Percentiles rank a stretch among this genome's conserved stretches.
phyloP scores from a whole-genome alignment of 179 eudicot genomes.

The Drosera spatulata region DNA sequence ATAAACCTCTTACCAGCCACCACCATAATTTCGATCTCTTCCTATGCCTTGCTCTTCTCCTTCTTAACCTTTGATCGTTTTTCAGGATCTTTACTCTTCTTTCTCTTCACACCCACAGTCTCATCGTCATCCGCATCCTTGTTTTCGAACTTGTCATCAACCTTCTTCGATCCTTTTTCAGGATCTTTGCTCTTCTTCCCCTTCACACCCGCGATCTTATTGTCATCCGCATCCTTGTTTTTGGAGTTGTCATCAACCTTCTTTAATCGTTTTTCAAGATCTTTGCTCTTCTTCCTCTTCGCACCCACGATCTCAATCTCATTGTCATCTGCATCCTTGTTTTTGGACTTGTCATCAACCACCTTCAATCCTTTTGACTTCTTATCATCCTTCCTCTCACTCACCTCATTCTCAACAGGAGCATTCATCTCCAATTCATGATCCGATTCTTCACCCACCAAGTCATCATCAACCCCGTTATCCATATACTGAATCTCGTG shows the following conservation, averaged over 20 bases:
- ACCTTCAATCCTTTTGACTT: background rate
- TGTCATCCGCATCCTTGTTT: too few relatives aligned
- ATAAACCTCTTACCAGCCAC: background rate
- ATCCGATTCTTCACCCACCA: conserved; percentile 17
- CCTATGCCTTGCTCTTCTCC: background rate
- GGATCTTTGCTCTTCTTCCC: conserved; percentile 6
- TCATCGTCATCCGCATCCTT: too few relatives aligned
- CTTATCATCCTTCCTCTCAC: conserved; percentile 2
- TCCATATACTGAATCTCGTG: conserved; percentile 44
- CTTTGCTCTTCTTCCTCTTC: too few relatives aligned
- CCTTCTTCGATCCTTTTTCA: background rate
- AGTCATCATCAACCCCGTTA: conserved; percentile 6
- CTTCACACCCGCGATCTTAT: conserved; percentile 10
- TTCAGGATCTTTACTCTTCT: background rate
- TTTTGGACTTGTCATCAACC: background rate
- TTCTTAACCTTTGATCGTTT: background rate
- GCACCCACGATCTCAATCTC: background rate
- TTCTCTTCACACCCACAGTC: conserved; percentile 15
- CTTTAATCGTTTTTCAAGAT: too few relatives aligned
- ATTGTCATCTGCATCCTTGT: conserved; percentile 6
- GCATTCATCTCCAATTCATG: conserved; percentile 2
- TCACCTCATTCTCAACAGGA: conserved; percentile 1
- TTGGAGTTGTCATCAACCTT: too few relatives aligned
- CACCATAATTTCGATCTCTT: background rate
- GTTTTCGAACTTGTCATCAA: too few relatives aligned